A percentile compares a stretch with the other conserved stretches of the same genome.
Conservation (phyloP, 2,329 filamentous ascomycete genomes). For the Trichoderma afroharzianum region DNA sequence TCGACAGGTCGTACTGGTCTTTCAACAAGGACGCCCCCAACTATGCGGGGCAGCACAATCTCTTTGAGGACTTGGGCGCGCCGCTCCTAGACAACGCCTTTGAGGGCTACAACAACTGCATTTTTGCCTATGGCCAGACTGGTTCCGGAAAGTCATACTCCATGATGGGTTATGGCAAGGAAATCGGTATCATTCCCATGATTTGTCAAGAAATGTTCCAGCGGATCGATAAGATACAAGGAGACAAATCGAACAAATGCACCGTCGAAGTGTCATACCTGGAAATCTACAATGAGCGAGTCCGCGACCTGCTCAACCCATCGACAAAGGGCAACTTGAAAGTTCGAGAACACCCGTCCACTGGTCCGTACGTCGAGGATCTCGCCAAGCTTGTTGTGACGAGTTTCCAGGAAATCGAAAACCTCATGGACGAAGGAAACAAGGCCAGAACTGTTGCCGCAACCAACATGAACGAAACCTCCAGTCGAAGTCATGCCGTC, state of each 20-base stretch:
- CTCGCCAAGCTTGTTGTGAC: constrained; percentile 91
- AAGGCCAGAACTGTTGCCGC: constrained; percentile 96
- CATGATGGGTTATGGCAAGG: constrained; percentile 99
- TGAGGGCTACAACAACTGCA: constrained; percentile 98
- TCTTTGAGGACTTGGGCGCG: constrained; percentile 83
- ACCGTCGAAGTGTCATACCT: constrained; percentile 98
- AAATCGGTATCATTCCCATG: constrained; percentile 90
- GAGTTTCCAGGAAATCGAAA: constrained; percentile 92
- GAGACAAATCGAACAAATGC: constrained; percentile 74
- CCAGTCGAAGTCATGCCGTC: constrained; percentile 94
- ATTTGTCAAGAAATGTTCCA: constrained; percentile 99
- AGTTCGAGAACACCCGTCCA: constrained; percentile 95
- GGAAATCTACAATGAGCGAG: constrained; percentile 98
- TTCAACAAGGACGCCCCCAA: constrained; percentile 77
- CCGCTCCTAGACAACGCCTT: constrained; percentile 97
- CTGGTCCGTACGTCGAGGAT: constrained; percentile 97
- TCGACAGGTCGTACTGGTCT: constrained; percentile 97
- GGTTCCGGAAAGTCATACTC: constrained; percentile 98
- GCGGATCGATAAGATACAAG: constrained; percentile 67
- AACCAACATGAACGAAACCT: constrained; percentile 99
- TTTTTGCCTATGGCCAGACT: constrained; percentile 98
- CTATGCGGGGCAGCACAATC: constrained; percentile 85
- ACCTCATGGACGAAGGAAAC: constrained; percentile 98
- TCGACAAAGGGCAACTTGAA: constrained; percentile 94
- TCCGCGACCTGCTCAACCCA: constrained; percentile 91